Percentiles rank a stretch among this genome's conserved stretches.
Evolutionary conservation across 306 rosid species (phyloP).

Genomic region (Clitoria ternatea): DNA sequence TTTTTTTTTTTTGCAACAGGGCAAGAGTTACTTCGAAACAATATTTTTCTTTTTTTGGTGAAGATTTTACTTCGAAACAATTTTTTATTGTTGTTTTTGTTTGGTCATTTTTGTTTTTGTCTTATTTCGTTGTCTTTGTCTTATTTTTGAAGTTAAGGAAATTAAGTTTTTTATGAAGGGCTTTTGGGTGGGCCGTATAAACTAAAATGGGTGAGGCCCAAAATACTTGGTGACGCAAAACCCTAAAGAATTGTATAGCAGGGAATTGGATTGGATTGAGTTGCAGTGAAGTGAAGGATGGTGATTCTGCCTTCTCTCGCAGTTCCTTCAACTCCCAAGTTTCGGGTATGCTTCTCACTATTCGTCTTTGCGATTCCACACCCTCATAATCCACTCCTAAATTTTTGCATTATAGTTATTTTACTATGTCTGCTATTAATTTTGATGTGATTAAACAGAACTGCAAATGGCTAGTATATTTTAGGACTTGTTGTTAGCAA

Average conservation of each 20-base stretch:
- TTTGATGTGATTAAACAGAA: background rate
- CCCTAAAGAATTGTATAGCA: background rate
- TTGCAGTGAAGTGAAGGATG: conserved; percentile 18
- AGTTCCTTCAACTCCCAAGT: conserved; percentile 31
- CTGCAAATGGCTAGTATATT: background rate
- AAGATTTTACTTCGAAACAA: too few species aligned
- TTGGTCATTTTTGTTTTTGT: too few species aligned
- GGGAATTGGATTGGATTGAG: background rate
- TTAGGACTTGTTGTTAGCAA: background rate
- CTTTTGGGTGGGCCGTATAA: background rate
- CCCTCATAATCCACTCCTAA: background rate
- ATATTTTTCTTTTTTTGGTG: too few species aligned
- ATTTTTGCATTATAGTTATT: background rate
- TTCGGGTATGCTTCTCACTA: conserved; percentile 21
- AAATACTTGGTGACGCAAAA: background rate
- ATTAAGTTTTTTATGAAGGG: too few species aligned
- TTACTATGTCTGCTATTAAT: background rate
- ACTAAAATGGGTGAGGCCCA: conserved; percentile 12
- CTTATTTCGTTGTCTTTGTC: too few species aligned
- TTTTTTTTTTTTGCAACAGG: too few species aligned
- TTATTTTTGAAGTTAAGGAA: too few species aligned
- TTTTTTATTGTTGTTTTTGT: too few species aligned
- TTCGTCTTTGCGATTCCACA: too few species aligned
- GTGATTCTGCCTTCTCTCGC: conserved; percentile 36
- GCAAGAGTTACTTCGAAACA: too few species aligned